Conservation (phyloP, 768 basidiomycete genomes). For the Agaricus subrufescens region DNA sequence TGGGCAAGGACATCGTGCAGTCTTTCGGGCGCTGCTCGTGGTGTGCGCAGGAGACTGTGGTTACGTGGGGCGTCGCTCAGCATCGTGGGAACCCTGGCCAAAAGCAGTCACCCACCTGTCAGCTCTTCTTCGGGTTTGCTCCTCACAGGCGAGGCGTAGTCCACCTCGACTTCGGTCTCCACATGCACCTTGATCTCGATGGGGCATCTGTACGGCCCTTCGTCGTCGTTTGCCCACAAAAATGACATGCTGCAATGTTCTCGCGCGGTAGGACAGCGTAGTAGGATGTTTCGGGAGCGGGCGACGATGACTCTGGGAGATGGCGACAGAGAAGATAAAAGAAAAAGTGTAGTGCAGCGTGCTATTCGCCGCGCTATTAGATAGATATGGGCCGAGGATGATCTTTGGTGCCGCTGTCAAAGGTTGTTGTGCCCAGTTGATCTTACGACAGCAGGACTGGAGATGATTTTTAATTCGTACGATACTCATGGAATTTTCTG, state of each 20-base stretch:
- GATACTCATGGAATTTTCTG: no score
- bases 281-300: no score
- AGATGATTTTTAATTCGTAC: no score
- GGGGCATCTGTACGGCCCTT: not conserved
- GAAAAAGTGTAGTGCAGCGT: not conserved
- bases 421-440: not conserved
- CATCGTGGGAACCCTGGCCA: constrained; percentile 23
- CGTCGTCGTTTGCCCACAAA: not conserved
- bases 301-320: not conserved
- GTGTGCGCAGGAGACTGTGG: constrained; percentile 8
- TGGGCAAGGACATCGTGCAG: constrained; percentile 53
- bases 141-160: constrained; percentile 2
- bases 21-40: constrained; percentile 5
- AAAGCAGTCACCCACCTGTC: not conserved
- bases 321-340: not conserved
- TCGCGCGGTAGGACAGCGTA: not conserved
- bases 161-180: constrained; percentile 21
- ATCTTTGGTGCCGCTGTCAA: not conserved
- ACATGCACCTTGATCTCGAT: constrained; percentile 21
- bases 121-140: not conserved
- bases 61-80: constrained; percentile 12
- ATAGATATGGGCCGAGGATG: not conserved
- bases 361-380: not conserved
- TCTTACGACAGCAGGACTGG: no score
- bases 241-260: not conserved